Percentiles rank a stretch among this genome's conserved stretches.
These are phyloP conservation scores for Thelephora terrestris DNA, from an alignment of 1,284 basidiomycete genomes.

Conservation along the genomic window DNA sequence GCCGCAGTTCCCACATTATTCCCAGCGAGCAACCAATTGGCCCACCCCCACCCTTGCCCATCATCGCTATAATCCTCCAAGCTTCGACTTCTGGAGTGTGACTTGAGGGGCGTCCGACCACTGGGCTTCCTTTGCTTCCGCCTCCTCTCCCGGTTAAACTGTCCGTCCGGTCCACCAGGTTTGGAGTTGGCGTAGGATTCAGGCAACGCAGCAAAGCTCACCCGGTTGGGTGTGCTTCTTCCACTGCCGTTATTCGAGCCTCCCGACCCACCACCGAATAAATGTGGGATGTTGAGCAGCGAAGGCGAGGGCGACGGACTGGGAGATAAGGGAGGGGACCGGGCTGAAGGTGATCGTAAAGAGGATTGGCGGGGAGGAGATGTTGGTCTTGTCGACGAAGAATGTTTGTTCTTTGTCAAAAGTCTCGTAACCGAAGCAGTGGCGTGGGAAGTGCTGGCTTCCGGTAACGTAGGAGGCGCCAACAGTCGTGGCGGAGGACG, in stretches of 20 bases:
- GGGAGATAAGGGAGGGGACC: slow-evolving; percentile 19
- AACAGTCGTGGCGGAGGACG: slow-evolving; percentile 15
- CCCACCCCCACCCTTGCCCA: slow-evolving; percentile 28
- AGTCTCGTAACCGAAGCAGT: slow-evolving; percentile 66
- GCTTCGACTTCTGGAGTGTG: slow-evolving; percentile 13
- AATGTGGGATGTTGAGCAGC: slow-evolving; percentile 20
- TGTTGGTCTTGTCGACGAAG: slow-evolving; percentile 23
- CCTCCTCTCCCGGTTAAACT: slow-evolving; percentile 18
- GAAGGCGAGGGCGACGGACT: slow-evolving; percentile 22
- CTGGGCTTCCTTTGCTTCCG: slow-evolving; percentile 19
- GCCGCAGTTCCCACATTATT: slow-evolving; percentile 12
- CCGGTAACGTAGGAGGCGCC: slow-evolving; percentile 37
- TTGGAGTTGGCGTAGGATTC: slow-evolving; percentile 40
- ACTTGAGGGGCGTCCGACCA: slow-evolving; percentile 7
- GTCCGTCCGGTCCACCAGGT: slow-evolving; percentile 19
- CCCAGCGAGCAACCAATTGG: slow-evolving; percentile 31
- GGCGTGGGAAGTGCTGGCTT: slow-evolving; percentile 51
- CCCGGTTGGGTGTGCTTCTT: slow-evolving; percentile 59
- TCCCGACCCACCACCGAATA: slow-evolving; percentile 14
- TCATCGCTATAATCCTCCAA: slow-evolving; percentile 14
- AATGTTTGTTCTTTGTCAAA: slow-evolving; percentile 38
- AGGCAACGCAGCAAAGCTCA: slow-evolving; percentile 64
- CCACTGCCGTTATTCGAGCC: slow-evolving; percentile 15
- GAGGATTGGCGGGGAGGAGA: slow-evolving; percentile 25
- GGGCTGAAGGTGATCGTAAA: slow-evolving; percentile 41